Conservation (phyloP, 2,329 filamentous ascomycete species). For the Scopulariopsis brevicaulis region DNA sequence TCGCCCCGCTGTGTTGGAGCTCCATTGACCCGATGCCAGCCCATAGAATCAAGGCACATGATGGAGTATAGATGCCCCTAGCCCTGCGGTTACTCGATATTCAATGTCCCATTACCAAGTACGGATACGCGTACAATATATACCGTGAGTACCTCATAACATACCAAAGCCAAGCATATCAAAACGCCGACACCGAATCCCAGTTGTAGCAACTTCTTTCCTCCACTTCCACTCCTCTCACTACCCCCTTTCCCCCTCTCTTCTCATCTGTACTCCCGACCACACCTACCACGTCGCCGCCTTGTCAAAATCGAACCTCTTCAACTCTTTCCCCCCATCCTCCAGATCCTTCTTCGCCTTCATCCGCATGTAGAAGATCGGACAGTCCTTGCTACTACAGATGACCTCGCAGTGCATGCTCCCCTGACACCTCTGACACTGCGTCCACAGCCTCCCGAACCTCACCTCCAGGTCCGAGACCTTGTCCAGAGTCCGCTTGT, state of each 20-base stretch:
- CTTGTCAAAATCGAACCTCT: slow-evolving; percentile 78
- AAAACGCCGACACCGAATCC: too few relatives aligned
- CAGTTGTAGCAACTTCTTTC: too few relatives aligned
- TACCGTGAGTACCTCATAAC: too few relatives aligned
- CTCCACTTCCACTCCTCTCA: neutral
- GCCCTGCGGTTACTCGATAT: too few relatives aligned
- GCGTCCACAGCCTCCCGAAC: slow-evolving; percentile 91
- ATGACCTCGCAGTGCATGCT: slow-evolving; percentile 98
- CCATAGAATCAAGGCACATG: too few relatives aligned
- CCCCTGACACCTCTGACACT: slow-evolving; percentile 94
- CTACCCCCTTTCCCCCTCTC: neutral
- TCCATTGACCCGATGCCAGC: too few relatives aligned
- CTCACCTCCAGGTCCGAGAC: slow-evolving; percentile 87
- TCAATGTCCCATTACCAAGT: too few relatives aligned
- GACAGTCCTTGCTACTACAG: slow-evolving; percentile 90
- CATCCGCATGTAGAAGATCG: slow-evolving; percentile 99
- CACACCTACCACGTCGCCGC: slow-evolving; percentile 45
- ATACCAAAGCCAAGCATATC: too few relatives aligned
- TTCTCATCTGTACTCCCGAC: neutral
- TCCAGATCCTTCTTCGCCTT: slow-evolving; percentile 99
- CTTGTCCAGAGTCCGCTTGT: slow-evolving; percentile 80
- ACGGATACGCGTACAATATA: too few relatives aligned
- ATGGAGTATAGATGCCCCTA: too few relatives aligned
- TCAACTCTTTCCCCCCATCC: slow-evolving; percentile 82
- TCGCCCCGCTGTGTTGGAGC: too few relatives aligned